Base-by-base conservation (phyloP, 257 asterid species). In the Linderniella brevidens region DNA sequence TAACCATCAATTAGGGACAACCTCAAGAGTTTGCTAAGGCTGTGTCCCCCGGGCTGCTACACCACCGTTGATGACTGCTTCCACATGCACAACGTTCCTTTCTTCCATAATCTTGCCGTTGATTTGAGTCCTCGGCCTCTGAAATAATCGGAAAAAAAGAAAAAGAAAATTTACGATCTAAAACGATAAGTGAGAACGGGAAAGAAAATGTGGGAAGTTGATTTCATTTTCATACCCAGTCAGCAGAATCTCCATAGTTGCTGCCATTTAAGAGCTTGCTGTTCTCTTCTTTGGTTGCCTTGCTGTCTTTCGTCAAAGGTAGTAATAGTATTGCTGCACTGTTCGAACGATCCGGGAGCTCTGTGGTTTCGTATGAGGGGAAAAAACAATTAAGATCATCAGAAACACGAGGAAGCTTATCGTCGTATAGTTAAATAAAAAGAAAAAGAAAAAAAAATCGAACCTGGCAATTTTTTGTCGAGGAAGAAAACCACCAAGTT, bases 401-500 rank as follows among this genome's bases (percentile, higher is more conserved):
- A n/a, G n/a, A n/a, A n/a, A n/a, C n/a, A n/a, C n/a, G n/a, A n/a
- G n/a, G n/a, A n/a, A n/a, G n/a, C n/a, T n/a, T n/a, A n/a, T n/a
- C n/a, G n/a, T n/a, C n/a, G n/a, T 25, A 14, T 18, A 7, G 19
- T 19, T 4, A 18, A 4, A 38, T 2, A 35, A 19, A 20, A 11
- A 19, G 16, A 8, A 29, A 13, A 13, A 36, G 35, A 36, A 41
- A n/a, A 49, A 4, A 54, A 41, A 20, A 37, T 32, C 78, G 25
- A 20, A 87, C 97, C 97, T 54, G 94, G 94, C 62, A 90, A 63
- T 53, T 63, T 82, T 58, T 81, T 79, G 66, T 90, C 99, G 9
- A 90, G 35, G 64, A 82, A 90, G 92, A 79, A 90, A 55, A 90
- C 93, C 8, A 90, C 85, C 69, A 90, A 73, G 65, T 90, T 90